Evolutionary conservation across 2,329 filamentous ascomycete genomes (phyloP).

Genomic region (Colletotrichum costaricense): DNA sequence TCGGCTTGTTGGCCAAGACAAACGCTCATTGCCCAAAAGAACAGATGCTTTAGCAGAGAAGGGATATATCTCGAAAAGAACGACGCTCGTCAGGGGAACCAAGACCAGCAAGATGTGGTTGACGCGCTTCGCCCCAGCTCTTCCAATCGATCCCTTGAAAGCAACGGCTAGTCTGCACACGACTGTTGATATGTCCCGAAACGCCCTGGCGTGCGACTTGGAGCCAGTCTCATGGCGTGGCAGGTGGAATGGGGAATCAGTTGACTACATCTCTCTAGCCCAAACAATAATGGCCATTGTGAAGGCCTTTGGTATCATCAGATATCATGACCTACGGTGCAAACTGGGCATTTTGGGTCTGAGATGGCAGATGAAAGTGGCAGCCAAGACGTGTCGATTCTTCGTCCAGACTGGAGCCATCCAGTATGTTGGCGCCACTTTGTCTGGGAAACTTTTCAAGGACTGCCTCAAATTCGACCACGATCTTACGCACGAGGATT

Average conservation of each 20-base stretch:
- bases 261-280: conserved; percentile 68
- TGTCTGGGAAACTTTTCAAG: conserved; percentile 66
- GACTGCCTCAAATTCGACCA: conserved; percentile 70
- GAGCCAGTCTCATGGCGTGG: conserved; percentile 66
- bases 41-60: conserved; percentile 70
- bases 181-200: conserved; percentile 41
- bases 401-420: conserved; percentile 66
- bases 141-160: conserved; percentile 45
- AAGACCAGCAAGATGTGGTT: conserved; percentile 74
- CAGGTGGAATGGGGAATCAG: conserved; percentile 67
- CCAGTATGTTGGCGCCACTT: conserved; percentile 67
- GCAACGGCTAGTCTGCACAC: conserved; percentile 13
- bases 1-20: conserved; percentile 69
- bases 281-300: conserved; percentile 67
- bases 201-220: conserved; percentile 49
- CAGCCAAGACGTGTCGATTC: conserved; percentile 69
- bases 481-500: conserved; percentile 67
- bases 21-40: conserved; percentile 70
- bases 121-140: conserved; percentile 62
- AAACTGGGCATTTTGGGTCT: conserved; percentile 68
- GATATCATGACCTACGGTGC: conserved; percentile 66
- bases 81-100: conserved; percentile 66
- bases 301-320: conserved; percentile 68
- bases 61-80: conserved; percentile 71
- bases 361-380: conserved; percentile 69